A percentile compares a stretch with the other conserved stretches of the same genome.
These are phyloP conservation scores for Helicostylum pulchrum DNA, from an alignment of 192 early-diverging fungal species.

Conservation along the genomic window DNA sequence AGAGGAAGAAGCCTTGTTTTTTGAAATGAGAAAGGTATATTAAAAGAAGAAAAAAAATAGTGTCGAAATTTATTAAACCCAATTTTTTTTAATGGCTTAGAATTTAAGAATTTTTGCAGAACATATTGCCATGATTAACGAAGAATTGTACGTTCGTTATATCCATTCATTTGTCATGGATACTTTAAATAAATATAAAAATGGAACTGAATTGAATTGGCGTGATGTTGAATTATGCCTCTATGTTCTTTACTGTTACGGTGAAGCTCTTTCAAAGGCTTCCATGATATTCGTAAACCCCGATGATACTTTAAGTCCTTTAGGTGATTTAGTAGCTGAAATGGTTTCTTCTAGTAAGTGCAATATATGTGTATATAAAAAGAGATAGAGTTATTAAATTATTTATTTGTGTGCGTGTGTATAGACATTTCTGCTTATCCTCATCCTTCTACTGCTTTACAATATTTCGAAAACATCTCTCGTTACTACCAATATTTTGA, in stretches of 20 bases:
- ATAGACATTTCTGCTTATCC: constrained; percentile 68
- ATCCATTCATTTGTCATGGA: constrained; percentile 58
- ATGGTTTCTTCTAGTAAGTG: constrained; percentile 62
- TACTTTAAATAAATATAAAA: constrained; percentile 50
- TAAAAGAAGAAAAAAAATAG: not conserved
- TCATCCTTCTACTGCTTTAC: constrained; percentile 66
- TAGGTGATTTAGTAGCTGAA: constrained; percentile 57
- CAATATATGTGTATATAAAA: not conserved
- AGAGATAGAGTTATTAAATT: not conserved
- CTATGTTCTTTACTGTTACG: constrained; percentile 70
- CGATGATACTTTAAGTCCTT: constrained; percentile 40
- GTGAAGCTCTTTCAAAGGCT: constrained; percentile 60
- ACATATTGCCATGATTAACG: constrained; percentile 69
- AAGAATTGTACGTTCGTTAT: constrained; percentile 54
- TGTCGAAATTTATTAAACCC: not conserved
- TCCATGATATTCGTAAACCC: constrained; percentile 41
- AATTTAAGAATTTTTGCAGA: constrained; percentile 71
- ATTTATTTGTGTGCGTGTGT: constrained; percentile 4
- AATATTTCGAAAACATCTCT: constrained; percentile 73
- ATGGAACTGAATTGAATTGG: constrained; percentile 59
- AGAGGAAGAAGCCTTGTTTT: constrained; percentile 74
- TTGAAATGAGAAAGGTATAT: constrained; percentile 63
- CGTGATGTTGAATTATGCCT: constrained; percentile 73
- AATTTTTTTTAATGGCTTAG: constrained; percentile 33
- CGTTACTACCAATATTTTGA: constrained; percentile 76